Conservation (phyloP, 805 yeast species). For the Lipomyces starkeyi region DNA sequence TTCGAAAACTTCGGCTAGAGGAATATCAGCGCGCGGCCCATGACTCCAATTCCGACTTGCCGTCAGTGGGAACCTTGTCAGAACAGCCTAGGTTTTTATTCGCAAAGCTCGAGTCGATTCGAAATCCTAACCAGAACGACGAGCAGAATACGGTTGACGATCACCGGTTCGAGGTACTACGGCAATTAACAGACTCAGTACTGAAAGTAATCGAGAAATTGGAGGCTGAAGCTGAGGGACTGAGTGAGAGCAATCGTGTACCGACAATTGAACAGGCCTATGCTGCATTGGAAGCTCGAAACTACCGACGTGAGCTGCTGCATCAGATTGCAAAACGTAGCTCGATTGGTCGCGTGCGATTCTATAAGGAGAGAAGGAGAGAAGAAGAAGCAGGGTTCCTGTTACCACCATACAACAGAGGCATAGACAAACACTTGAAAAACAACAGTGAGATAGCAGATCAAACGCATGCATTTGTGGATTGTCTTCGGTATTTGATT, state of each 20-base stretch:
- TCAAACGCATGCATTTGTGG: background rate
- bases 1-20: background rate
- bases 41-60: background rate
- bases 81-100: background rate
- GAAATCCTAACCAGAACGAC: background rate
- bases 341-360: background rate
- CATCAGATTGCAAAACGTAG: background rate
- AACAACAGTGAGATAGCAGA: background rate
- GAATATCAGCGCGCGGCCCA: background rate
- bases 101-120: background rate
- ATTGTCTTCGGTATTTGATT: slow-evolving; percentile 4
- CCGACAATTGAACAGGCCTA: background rate
- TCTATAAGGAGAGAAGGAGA: background rate
- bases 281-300: slow-evolving; percentile 6
- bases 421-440: background rate
- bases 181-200: background rate
- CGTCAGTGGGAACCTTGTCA: background rate
- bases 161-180: background rate
- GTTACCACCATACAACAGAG: background rate
- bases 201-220: background rate
- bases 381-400: background rate
- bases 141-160: background rate
- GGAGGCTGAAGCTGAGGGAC: background rate
- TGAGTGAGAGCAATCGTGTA: background rate
- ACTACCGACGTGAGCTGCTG: background rate